Percentiles rank a stretch among this genome's conserved stretches.
Evolutionary conservation across 169 alveolate species (phyloP).

Genomic region (Eimeria maxima): DNA sequence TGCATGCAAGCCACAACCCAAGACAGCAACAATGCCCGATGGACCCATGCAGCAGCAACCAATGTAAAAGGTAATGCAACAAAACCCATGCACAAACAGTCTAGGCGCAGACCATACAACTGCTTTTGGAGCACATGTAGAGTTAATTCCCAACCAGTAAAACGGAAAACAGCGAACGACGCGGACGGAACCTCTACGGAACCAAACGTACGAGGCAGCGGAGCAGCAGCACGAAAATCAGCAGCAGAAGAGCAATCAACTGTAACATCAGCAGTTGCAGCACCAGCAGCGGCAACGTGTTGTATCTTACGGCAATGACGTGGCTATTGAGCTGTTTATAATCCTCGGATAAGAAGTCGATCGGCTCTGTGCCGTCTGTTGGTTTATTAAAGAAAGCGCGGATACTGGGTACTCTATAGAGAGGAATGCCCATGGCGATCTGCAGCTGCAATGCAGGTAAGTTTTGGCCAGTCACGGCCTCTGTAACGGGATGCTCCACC

Average conservation of each 20-base stretch:
- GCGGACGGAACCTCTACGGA: too few species aligned
- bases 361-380: slow-evolving; percentile 72
- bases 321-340: slow-evolving; percentile 45
- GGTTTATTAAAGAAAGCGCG: slow-evolving; percentile 85
- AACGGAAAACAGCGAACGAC: too few species aligned
- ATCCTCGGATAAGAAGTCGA: slow-evolving; percentile 65
- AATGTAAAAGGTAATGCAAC: too few species aligned
- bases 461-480: slow-evolving; percentile 94
- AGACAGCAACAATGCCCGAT: neutral
- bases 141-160: too few species aligned
- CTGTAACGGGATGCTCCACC: slow-evolving; percentile 98
- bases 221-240: neutral
- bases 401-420: slow-evolving; percentile 90
- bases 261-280: neutral
- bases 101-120: too few species aligned
- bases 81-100: too few species aligned
- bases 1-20: neutral
- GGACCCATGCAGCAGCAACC: neutral
- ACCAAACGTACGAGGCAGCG: neutral
- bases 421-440: slow-evolving; percentile 93
- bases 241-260: too few species aligned
- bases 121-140: too few species aligned
- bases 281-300: neutral
- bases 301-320: slow-evolving; percentile 53
- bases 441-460: slow-evolving; percentile 92